Base-by-base conservation (phyloP, 2,329 filamentous ascomycete genomes). In the Fusarium sacchari region DNA sequence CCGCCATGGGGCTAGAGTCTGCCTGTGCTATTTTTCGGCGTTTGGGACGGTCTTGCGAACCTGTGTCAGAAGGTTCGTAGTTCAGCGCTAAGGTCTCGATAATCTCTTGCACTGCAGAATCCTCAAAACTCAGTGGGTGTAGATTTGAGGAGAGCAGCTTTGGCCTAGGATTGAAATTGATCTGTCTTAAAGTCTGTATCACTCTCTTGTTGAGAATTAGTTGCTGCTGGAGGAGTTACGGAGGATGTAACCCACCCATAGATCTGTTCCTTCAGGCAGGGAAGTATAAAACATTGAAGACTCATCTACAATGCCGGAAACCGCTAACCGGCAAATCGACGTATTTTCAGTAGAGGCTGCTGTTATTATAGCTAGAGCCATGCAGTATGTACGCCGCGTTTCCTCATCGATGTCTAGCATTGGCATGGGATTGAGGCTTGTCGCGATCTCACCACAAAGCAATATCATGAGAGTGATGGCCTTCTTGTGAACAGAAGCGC, bases 231-330 rank as follows among this genome's bases (percentile, higher is more conserved):
- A 24, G 37, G n/a, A n/a, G 10, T 24, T 26, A 24, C n/a, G 32
- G 17, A 46, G n/a, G 20, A 43, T 20, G 8, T 30, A 28, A 40
- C 81, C 72, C 80, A 87, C 86, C 82, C 81, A 83, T 57, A 86
- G 69, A 69, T 87, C 86, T 9, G 80, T 83, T 32, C 79, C 79
- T 40, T 81, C 78, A 17, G 78, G 75, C 26, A 83, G 68, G 4
- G 73, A 68, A 2, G 80, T 77, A 59, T 80, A 78, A 13, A 84
- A 69, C 26, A 83, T 77, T n/a, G 83, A 79, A 34, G 85, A 76
- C 42, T 83, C 81, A n/a, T 83, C 81, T 14, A 85, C 78, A 22
- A 87, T 79, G 52, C 85, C 86, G 9, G 84, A 84, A 5, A 81
- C 77, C 20, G 82, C 82, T 34, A 88, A 74, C 40, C 84, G 82